Base-by-base conservation (phyloP, 106 monocot species). In the Agapanthus africanus region DNA sequence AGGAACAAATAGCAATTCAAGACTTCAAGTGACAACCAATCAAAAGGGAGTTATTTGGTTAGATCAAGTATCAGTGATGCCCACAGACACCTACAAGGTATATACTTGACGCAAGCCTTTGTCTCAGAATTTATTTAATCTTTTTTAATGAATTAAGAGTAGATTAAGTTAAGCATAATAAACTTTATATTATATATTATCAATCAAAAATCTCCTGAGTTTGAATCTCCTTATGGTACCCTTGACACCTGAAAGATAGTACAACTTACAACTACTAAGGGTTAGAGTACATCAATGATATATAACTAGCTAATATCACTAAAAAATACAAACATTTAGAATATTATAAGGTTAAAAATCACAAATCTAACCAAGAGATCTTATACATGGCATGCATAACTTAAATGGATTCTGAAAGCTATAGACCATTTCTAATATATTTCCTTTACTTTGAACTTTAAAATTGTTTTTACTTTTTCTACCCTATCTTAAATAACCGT, bases 1-100 rank as follows among this genome's bases (percentile, higher is more conserved):
- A 54, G 83, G 69, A 63, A 78, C 84, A 71, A 84, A 88, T 72
- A 47, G 54, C 19, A 82, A 84, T 74, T 81, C 91, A 26, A 79
- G 85, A 70, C 84, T 95, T 74, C 92, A 92, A 52, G 56, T 99
- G 67, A 99, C 92, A 26, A 87, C 97, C 23, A 74, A 37, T 9
- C 77, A 72, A 34, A 76, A 81, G 40, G 91, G 97, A 61, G 70
- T 79, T 35, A 73, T 99, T 59, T 99, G 92, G 97, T 77, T 92
- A 32, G 92, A 92, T 75, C 92, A 99, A 83, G 80, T 92, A 50
- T 87, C 85, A 28, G 76, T 83, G 49, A 91, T 91, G 88, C 95
- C 94, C 25, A 38, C 72, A 14, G 94, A 94, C 71, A 94, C 94
- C 37, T 83, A 90, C 59, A 94, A 83, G 85, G 94, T 94, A 87